Evolutionary conservation across 208 protist genomes (phyloP), one percentile per base, ranked within the genome.

Genomic region (Endotrypanum monterogeii): DNA sequence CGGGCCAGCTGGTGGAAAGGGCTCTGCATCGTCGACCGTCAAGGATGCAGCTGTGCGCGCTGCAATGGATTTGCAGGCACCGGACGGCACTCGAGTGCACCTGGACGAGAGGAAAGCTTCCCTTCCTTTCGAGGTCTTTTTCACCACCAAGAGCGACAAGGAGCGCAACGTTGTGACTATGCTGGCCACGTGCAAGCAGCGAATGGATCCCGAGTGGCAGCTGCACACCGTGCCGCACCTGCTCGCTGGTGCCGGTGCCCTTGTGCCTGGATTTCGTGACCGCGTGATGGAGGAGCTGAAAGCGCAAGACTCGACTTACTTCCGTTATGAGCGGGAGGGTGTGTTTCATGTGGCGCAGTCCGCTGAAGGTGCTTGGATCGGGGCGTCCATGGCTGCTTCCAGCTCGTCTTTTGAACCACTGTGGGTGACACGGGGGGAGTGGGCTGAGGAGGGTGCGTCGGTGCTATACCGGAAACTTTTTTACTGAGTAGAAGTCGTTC

Each of bases 161-260:
- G 71, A 67, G 16, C 54, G 68, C n/a, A 84, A 52, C 50, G 75
- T 94, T 57, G 84, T 83, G 48, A 78, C 87, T 30, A 74, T 92
- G 73, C 32, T 92, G 52, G 71, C 73, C 16, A 32, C 30, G 35
- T 94, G 89, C 77, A 90, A 85, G 67, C 74, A 76, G 16, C 68
- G 62, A 18, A 67, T 94, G 32, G 90, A 97, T 63, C 85, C 90
- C 7, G 90, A 97, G 80, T 93, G 87, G 89, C 89, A 87, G 66
- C 73, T 88, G 72, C 85, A 86, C 54, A 78, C 80, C 7, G 83
- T 95, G 69, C 81, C 85, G 23, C 93, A 97, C 79, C 58, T 95
- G 41, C 60, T 95, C 14, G 88, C 83, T n/a, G 93, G 93, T 25
- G 66, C 66, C 18, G 87, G 84, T 3, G 61, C 76, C 37, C 60